Evolutionary conservation across 768 basidiomycete genomes (phyloP).

Genomic region (Suillus lakei): DNA sequence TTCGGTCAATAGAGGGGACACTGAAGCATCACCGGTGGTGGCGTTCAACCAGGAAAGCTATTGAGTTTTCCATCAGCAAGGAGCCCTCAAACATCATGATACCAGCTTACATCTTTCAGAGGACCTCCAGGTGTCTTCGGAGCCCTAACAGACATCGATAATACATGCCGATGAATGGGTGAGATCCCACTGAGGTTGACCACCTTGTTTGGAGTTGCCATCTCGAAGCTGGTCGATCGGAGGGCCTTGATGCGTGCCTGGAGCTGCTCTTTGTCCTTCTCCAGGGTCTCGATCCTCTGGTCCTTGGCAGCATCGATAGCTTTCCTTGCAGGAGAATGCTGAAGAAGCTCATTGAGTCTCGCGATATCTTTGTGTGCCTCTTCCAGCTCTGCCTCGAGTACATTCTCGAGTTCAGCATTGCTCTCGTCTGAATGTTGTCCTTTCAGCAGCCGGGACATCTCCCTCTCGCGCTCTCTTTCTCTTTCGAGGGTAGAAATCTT

Average conservation of each 20-base stretch:
- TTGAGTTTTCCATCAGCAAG: constrained; percentile 17
- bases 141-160: constrained; percentile 68
- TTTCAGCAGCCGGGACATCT: constrained; percentile 24
- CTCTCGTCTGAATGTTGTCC: constrained; percentile 34
- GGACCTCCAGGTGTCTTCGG: constrained; percentile 84
- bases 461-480: constrained; percentile 48
- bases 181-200: constrained; percentile 65
- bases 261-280: constrained; percentile 77
- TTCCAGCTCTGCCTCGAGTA: constrained; percentile 77
- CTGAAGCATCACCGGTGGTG: constrained; percentile 57
- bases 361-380: constrained; percentile 79
- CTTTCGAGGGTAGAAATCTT: constrained; percentile 62
- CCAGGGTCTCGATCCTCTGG: constrained; percentile 72
- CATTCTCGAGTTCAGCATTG: constrained; percentile 61
- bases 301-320: constrained; percentile 82
- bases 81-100: neutral
- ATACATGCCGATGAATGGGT: constrained; percentile 75
- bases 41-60: constrained; percentile 78
- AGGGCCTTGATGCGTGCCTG: constrained; percentile 69
- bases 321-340: constrained; percentile 74
- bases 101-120: constrained; percentile 66
- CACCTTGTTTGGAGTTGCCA: constrained; percentile 61
- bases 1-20: constrained; percentile 70
- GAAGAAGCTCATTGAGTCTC: constrained; percentile 64
- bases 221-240: constrained; percentile 54